Conservation (phyloP, 2,329 filamentous ascomycete genomes). For the Thelonectria discophora region DNA sequence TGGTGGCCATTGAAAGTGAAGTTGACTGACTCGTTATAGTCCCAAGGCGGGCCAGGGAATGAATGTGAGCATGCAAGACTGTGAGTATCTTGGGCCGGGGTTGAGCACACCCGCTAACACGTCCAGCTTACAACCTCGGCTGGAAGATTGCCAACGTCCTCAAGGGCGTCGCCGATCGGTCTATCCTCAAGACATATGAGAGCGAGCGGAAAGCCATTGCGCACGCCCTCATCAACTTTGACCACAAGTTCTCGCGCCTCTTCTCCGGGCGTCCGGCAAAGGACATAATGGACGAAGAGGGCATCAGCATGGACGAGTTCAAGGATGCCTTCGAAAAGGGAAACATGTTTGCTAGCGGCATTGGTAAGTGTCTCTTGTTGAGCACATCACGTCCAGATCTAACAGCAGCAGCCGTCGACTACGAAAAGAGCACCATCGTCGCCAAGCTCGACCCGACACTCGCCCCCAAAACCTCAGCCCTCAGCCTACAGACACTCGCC, state of each 20-base stretch:
- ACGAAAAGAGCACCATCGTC: conserved; percentile 28
- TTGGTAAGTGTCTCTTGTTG: conserved; percentile 4
- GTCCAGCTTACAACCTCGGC: conserved; percentile 55
- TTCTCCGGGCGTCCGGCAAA: conserved; percentile 62
- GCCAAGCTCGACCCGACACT: conserved; percentile 17
- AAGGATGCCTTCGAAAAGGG: conserved; percentile 68
- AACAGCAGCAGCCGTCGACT: conserved; percentile 22
- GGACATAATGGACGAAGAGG: conserved; percentile 68
- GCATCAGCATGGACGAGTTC: conserved; percentile 70
- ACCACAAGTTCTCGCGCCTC: conserved; percentile 64
- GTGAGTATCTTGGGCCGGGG: too few species aligned
- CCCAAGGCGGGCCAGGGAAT: conserved; percentile 76
- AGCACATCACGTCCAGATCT: too few species aligned
- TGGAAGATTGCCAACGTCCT: conserved; percentile 63
- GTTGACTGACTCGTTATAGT: conserved; percentile 63
- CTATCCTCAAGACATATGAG: conserved; percentile 60
- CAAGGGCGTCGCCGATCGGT: conserved; percentile 53
- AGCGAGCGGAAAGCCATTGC: conserved; percentile 67
- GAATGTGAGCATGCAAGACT: conserved; percentile 77
- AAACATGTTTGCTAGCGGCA: conserved; percentile 49
- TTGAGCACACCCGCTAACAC: too few species aligned
- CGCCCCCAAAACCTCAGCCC: neutral
- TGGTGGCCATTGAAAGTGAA: neutral
- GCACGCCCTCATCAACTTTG: conserved; percentile 71
- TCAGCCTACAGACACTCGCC: conserved; percentile 17